Percentiles rank a stretch among this genome's conserved stretches.
Evolutionary conservation across 257 asterid species (phyloP).

Genomic region (Plantago ovata): DNA sequence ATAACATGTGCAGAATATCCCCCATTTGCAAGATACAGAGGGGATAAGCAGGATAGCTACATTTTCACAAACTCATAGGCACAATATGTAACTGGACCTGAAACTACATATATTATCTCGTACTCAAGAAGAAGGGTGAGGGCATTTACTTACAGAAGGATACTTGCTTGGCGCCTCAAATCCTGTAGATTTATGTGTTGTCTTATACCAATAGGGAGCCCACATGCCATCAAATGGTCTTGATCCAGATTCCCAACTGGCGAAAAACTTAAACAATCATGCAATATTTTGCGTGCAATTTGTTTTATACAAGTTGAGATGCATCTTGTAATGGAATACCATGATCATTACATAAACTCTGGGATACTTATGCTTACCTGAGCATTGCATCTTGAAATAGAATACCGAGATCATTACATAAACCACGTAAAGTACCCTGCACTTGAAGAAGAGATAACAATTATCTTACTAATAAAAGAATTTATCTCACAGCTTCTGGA

Average conservation of each 20-base stretch:
- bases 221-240: conserved; percentile 73
- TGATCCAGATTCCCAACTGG: conserved; percentile 88
- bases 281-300: conserved; percentile 10
- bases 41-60: neutral
- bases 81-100: neutral
- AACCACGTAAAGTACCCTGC: conserved; percentile 63
- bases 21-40: conserved; percentile 1
- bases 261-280: conserved; percentile 22
- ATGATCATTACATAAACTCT: conserved; percentile 2
- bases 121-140: neutral
- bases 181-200: conserved; percentile 59
- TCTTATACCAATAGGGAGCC: conserved; percentile 78
- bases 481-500: no score
- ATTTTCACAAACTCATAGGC: neutral
- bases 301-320: neutral
- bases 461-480: neutral
- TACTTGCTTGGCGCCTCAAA: conserved; percentile 49
- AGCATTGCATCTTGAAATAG: conserved; percentile 86
- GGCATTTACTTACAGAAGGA: conserved; percentile 45
- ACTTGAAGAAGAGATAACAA: conserved; percentile 20
- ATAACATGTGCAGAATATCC: neutral
- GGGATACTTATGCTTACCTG: conserved; percentile 45
- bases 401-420: conserved; percentile 75
- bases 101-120: neutral
- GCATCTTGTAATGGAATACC: no score